These are phyloP conservation scores for Chlorella sp. DNA, from an alignment of 139 green algal species.

Conservation along the genomic window DNA sequence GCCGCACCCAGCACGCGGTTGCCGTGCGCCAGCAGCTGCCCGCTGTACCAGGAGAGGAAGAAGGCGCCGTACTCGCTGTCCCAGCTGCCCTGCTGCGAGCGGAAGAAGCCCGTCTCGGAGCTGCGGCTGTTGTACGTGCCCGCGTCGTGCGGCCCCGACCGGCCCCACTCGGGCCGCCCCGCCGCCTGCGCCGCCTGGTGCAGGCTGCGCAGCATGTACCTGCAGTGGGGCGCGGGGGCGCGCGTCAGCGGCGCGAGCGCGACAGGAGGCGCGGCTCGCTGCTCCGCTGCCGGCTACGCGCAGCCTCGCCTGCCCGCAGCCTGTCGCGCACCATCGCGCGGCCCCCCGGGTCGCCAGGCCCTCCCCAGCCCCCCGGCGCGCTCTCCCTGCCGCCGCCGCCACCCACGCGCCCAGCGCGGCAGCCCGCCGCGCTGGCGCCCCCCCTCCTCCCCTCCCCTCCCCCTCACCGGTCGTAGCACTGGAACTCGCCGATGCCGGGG, in stretches of 20 bases:
- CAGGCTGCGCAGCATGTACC: conserved; percentile 93
- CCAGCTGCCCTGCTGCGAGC: conserved; percentile 80
- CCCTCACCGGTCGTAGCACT: conserved; percentile 91
- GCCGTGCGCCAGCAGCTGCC: conserved; percentile 83
- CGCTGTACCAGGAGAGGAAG: conserved; percentile 95
- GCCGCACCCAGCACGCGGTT: conserved; percentile 80
- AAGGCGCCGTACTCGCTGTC: conserved; percentile 90
- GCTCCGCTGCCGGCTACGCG: too few relatives aligned
- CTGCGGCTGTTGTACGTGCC: conserved; percentile 91
- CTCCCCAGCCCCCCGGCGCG: too few relatives aligned
- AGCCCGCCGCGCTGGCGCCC: too few relatives aligned
- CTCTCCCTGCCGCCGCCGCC: too few relatives aligned
- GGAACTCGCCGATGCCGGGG: conserved; percentile 97
- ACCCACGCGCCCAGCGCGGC: too few relatives aligned
- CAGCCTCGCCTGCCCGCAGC: too few relatives aligned
- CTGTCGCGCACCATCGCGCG: too few relatives aligned
- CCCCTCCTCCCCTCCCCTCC: background rate
- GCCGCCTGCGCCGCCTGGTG: conserved; percentile 57
- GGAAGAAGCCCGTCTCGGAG: conserved; percentile 94
- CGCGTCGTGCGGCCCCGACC: conserved; percentile 88
- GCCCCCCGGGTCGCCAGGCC: too few relatives aligned
- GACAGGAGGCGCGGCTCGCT: too few relatives aligned
- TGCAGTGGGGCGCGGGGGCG: too few relatives aligned
- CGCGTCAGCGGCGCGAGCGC: too few relatives aligned
- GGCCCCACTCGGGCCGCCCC: conserved; percentile 88